phyloP scores from a whole-genome alignment of 345 rosid species.

The Acer yangbiense region DNA sequence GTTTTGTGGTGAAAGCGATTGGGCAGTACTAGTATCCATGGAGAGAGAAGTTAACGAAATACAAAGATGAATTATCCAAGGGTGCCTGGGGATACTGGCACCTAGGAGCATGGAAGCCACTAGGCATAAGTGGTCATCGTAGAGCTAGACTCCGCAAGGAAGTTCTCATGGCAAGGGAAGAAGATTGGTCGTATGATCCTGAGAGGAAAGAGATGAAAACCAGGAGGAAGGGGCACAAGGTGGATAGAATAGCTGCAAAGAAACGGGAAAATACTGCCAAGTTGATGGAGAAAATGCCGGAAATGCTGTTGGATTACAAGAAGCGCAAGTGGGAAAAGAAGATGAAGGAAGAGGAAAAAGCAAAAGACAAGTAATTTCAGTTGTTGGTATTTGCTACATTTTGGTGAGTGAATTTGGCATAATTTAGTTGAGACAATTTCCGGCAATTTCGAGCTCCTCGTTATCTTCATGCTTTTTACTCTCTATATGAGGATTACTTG shows the following conservation, averaged over 20 bases:
- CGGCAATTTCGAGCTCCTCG: neutral
- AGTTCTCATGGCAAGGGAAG: constrained; percentile 59
- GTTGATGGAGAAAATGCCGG: constrained; percentile 88
- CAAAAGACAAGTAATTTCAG: constrained; percentile 31
- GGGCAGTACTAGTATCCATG: constrained; percentile 73
- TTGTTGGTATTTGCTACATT: neutral
- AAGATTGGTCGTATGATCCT: constrained; percentile 89
- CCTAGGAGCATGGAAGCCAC: constrained; percentile 87
- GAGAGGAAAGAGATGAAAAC: constrained; percentile 85
- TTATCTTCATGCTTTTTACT: no score
- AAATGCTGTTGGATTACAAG: constrained; percentile 79
- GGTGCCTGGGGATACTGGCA: constrained; percentile 96
- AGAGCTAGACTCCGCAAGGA: constrained; percentile 90
- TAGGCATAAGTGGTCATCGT: constrained; percentile 78
- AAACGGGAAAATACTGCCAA: constrained; percentile 79
- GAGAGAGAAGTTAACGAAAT: constrained; percentile 72
- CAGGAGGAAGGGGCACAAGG: constrained; percentile 85
- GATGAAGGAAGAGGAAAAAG: constrained; percentile 89
- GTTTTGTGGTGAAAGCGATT: constrained; percentile 54
- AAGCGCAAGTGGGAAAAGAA: constrained; percentile 96
- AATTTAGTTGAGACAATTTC: neutral
- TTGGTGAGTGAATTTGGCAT: neutral
- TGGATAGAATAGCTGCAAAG: constrained; percentile 79
- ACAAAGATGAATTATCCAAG: constrained; percentile 70
- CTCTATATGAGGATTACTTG: no score